Base-by-base conservation (phyloP, 192 early-diverging fungal species). In the Podila minutissima region DNA sequence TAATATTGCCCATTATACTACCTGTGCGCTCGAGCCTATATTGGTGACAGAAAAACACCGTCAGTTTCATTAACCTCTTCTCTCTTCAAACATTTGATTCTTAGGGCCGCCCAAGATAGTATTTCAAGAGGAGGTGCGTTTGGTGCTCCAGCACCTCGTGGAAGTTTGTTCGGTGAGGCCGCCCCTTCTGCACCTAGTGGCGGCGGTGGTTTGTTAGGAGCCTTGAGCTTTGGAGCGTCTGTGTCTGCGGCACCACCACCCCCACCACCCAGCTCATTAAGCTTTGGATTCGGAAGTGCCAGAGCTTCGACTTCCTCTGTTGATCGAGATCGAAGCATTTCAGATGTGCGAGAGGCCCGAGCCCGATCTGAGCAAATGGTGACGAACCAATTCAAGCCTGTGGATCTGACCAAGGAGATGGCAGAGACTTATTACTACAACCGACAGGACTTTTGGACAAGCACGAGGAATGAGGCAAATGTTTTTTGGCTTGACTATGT, bases 401-500 rank as follows among this genome's bases (percentile, higher is more conserved):
- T 72, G 59, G 77, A 82, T 65, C 22, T 72, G 31, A 85, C 83
- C 10, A 75, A 74, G 46, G 83, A 85, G 59, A 75, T 75, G 59
- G 64, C 72, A 2, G 83, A 85, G 60, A 85, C 83, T 1, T 74
- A 82, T 66, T 85, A 85, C 48, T 74, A 66, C 65, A 41, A 15
- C 6, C 57, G 65, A 38, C 60, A 66, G 33, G 38, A 60, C 53
- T 12, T 10, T 0, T 49, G 24, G 13, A n/a, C 9, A 10, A 48
- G 48, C 1, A 48, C 2, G 0, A 35, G 5, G 2, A 28, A 24
- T 17, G 76, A 72, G 41, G 71, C 63, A 8, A 83, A 83, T 50
- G 75, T 63, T 19, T 88, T 86, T 50, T 88, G 87, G 87, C 31
- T 86, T 11, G 87, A 88, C 57, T 85, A 75, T 64, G 62, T 83